These are phyloP conservation scores for Leishmania major DNA, from an alignment of 208 protist species.

Conservation along the genomic window DNA sequence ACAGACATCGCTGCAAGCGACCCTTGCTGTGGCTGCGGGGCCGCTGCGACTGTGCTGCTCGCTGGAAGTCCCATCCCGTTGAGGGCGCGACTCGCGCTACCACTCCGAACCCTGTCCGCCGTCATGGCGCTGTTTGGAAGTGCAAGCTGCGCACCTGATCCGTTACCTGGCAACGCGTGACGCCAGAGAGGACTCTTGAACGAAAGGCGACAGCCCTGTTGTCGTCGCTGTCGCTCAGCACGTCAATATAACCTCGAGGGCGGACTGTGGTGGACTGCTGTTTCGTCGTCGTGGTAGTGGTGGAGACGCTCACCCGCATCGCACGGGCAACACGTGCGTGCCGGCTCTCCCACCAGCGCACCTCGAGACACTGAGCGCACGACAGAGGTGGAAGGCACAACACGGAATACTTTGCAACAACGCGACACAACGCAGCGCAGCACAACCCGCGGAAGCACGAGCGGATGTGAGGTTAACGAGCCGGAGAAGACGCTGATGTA, in stretches of 20 bases:
- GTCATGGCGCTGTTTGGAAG: neutral
- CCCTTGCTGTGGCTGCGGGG: neutral
- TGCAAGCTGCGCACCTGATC: neutral
- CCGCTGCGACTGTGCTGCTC: neutral
- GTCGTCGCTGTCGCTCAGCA: neutral
- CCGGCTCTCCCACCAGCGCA: neutral
- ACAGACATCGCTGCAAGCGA: neutral
- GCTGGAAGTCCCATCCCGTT: neutral
- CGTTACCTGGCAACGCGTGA: neutral
- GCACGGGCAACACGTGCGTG: neutral
- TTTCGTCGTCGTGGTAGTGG: neutral
- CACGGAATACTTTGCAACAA: no score
- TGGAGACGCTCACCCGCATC: neutral
- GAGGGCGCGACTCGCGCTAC: neutral
- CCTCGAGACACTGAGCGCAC: neutral
- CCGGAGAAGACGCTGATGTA: neutral
- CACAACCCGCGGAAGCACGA: neutral
- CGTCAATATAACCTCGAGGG: neutral
- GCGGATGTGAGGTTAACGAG: neutral
- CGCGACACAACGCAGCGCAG: neutral
- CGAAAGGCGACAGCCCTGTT: neutral
- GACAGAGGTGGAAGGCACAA: neutral
- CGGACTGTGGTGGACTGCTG: neutral
- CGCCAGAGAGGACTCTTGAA: neutral
- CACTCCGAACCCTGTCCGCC: conserved; percentile 1